phyloP scores from a whole-genome alignment of 176 grass and related monocot species.

The Phoenix dactylifera region DNA sequence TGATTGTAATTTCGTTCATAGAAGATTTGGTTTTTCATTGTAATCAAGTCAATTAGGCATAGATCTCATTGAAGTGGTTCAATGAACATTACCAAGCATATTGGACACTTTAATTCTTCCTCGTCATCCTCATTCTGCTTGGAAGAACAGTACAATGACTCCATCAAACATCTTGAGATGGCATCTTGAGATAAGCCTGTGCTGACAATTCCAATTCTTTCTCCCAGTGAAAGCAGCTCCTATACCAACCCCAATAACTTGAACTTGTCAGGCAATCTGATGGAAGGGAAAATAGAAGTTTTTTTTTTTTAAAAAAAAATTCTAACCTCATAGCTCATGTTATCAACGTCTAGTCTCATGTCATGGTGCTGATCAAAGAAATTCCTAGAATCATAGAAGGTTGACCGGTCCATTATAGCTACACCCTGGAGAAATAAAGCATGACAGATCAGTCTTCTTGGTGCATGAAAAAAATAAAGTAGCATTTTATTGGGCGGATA shows the following conservation, averaged over 20 bases:
- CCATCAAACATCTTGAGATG: constrained; percentile 51
- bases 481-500: too few relatives aligned
- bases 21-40: too few relatives aligned
- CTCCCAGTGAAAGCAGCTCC: constrained; percentile 83
- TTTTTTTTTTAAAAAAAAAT: neutral
- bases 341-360: constrained; percentile 74
- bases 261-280: too few relatives aligned
- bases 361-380: constrained; percentile 66
- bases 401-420: constrained; percentile 27
- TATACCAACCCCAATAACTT: constrained; percentile 10
- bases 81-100: constrained; percentile 65
- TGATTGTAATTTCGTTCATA: too few relatives aligned
- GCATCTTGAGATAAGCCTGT: constrained; percentile 54
- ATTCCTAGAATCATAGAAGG: constrained; percentile 26
- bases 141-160: constrained; percentile 34
- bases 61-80: neutral
- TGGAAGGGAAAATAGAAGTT: neutral
- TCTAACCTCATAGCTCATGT: constrained; percentile 85
- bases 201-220: constrained; percentile 68
- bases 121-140: constrained; percentile 22
- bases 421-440: constrained; percentile 36
- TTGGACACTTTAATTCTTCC: constrained; percentile 48
- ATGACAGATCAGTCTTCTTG: neutral
- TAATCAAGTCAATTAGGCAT: too few relatives aligned
- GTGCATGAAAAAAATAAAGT: too few relatives aligned